Percentiles rank a stretch among this genome's conserved stretches.
phyloP scores from a whole-genome alignment of 768 basidiomycete species.

The Boletus tylopilopsis region DNA sequence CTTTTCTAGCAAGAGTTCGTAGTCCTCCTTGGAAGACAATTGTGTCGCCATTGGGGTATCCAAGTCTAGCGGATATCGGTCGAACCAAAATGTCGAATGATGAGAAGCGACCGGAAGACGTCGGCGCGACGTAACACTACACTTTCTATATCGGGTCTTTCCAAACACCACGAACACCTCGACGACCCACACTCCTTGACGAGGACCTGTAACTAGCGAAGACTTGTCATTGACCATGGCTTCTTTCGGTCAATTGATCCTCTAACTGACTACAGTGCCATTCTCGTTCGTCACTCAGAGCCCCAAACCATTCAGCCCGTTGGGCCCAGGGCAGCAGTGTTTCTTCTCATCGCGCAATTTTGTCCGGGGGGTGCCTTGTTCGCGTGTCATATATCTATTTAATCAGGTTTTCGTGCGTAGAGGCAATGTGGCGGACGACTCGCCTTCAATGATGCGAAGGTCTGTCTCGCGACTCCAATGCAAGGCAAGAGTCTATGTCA shows the following conservation, averaged over 20 bases:
- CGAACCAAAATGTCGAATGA: background rate
- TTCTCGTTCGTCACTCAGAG: no score
- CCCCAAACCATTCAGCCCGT: no score
- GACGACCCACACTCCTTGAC: no score
- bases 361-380: no score
- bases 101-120: background rate
- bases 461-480: slow-evolving; percentile 44
- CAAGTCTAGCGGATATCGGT: slow-evolving; percentile 10
- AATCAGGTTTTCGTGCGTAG: background rate
- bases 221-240: background rate
- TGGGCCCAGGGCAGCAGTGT: no score
- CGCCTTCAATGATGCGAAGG: slow-evolving; percentile 32
- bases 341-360: no score
- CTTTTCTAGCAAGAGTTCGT: slow-evolving; percentile 48
- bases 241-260: background rate
- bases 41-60: slow-evolving; percentile 23
- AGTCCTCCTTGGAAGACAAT: slow-evolving; percentile 40
- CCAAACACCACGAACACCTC: background rate
- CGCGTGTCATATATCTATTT: background rate
- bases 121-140: slow-evolving; percentile 14
- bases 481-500: slow-evolving; percentile 53
- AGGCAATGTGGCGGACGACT: background rate
- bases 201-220: no score
- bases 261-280: background rate
- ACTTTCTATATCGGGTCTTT: slow-evolving; percentile 22